These are phyloP conservation scores for Panellus pusillus DNA, from an alignment of 768 basidiomycete genomes.

Conservation along the genomic window DNA sequence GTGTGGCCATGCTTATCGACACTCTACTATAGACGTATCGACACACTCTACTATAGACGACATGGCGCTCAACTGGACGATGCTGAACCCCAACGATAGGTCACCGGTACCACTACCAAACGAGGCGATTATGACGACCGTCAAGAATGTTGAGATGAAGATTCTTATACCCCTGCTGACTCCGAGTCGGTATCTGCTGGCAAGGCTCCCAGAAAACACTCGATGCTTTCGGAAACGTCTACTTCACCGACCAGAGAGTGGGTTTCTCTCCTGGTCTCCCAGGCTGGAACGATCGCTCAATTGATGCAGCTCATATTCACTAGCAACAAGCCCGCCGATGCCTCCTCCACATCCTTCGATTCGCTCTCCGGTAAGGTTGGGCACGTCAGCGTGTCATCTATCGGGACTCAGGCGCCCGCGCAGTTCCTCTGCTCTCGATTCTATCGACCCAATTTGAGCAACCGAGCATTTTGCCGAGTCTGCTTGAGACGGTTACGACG, in stretches of 20 bases:
- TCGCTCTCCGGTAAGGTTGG: slow-evolving; percentile 39
- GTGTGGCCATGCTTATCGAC: no score
- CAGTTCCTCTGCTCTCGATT: slow-evolving; percentile 62
- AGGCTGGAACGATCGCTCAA: not conserved
- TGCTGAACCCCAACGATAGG: slow-evolving; percentile 53
- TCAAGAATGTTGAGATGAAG: slow-evolving; percentile 57
- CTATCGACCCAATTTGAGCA: slow-evolving; percentile 74
- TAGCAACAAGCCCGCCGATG: slow-evolving; percentile 29
- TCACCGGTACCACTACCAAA: slow-evolving; percentile 63
- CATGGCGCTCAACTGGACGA: slow-evolving; percentile 83
- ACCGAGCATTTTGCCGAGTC: slow-evolving; percentile 49
- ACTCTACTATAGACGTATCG: no score
- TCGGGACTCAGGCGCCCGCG: not conserved
- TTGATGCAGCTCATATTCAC: slow-evolving; percentile 61
- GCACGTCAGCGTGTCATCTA: not conserved
- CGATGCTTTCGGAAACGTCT: slow-evolving; percentile 57
- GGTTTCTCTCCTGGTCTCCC: slow-evolving; percentile 23
- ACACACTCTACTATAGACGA: no score
- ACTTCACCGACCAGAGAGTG: slow-evolving; percentile 76
- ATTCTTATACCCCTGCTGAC: slow-evolving; percentile 57
- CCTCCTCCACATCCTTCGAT: slow-evolving; percentile 32
- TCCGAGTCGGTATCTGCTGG: slow-evolving; percentile 46
- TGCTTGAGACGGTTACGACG: no score
- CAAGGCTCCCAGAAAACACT: slow-evolving; percentile 58
- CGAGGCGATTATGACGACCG: slow-evolving; percentile 57